phyloP scores from a whole-genome alignment of 2,329 filamentous ascomycete genomes.

The Colletotrichum horii region DNA sequence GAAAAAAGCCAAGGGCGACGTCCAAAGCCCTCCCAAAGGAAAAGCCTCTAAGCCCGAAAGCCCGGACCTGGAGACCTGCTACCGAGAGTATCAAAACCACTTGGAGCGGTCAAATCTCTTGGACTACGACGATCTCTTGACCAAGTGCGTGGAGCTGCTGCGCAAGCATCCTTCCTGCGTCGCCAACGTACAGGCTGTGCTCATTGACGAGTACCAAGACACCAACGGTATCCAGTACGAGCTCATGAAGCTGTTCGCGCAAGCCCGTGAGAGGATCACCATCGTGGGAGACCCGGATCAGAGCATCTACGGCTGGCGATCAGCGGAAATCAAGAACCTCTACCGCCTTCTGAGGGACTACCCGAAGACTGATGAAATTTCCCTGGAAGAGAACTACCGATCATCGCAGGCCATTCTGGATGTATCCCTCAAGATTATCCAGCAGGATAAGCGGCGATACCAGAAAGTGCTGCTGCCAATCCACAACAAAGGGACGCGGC shows the following conservation, averaged over 20 bases:
- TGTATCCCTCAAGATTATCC: conserved; percentile 83
- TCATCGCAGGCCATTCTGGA: conserved; percentile 86
- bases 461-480: conserved; percentile 81
- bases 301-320: conserved; percentile 96
- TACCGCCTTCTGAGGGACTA: conserved; percentile 78
- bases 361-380: conserved; percentile 78
- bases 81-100: conserved; percentile 78
- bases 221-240: conserved; percentile 96
- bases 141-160: conserved; percentile 83
- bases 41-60: conserved; percentile 42
- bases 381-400: conserved; percentile 92
- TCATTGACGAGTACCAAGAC: conserved; percentile 98
- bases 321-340: conserved; percentile 90
- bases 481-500: conserved; percentile 78
- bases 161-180: conserved; percentile 78
- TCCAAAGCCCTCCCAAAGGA: conserved; percentile 28
- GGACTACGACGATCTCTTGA: conserved; percentile 92
- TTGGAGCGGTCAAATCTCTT: conserved; percentile 80
- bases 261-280: conserved; percentile 76
- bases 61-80: conserved; percentile 71
- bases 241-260: conserved; percentile 86
- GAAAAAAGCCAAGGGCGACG: conserved; percentile 62
- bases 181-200: conserved; percentile 84
- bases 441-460: conserved; percentile 84
- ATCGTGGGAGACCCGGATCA: conserved; percentile 97